phyloP scores from a whole-genome alignment of 768 basidiomycete genomes.

The Cystobasidiopsis lactophilus region DNA sequence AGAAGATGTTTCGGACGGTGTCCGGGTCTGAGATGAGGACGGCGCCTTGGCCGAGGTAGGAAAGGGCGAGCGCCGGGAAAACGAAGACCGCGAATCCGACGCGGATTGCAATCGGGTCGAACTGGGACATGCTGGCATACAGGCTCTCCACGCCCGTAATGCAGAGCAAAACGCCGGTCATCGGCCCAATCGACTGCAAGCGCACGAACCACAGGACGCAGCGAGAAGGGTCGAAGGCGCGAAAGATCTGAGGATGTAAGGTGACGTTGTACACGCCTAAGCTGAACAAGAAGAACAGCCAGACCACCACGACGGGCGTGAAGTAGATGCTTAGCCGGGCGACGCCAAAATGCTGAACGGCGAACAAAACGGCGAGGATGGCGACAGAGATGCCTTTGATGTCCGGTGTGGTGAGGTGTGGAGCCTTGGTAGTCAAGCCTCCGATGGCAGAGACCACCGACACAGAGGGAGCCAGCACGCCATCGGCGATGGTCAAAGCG shows the following conservation, averaged over 20 bases:
- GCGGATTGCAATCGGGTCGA: constrained; percentile 39
- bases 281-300: constrained; percentile 34
- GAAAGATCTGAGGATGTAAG: constrained; percentile 36
- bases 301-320: constrained; percentile 38
- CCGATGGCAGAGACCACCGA: constrained; percentile 45
- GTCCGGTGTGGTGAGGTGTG: background rate
- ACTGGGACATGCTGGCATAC: constrained; percentile 40
- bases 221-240: constrained; percentile 45
- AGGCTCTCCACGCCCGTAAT: constrained; percentile 41
- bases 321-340: constrained; percentile 33
- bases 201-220: constrained; percentile 45
- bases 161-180: constrained; percentile 42
- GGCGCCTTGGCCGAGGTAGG: constrained; percentile 53
- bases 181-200: constrained; percentile 38
- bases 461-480: constrained; percentile 28
- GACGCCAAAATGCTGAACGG: constrained; percentile 41
- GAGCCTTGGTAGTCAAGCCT: constrained; percentile 15
- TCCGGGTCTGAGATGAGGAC: constrained; percentile 33
- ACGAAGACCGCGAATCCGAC: constrained; percentile 31
- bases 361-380: constrained; percentile 38
- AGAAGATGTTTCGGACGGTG: constrained; percentile 39
- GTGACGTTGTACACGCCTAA: constrained; percentile 41
- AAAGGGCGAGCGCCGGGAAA: constrained; percentile 40
- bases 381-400: constrained; percentile 37
- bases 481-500: background rate